A percentile compares a stretch with the other conserved stretches of the same genome.
These are phyloP conservation scores for Amphichorda felina DNA, from an alignment of 2,329 filamentous ascomycete genomes.

Conservation along the genomic window DNA sequence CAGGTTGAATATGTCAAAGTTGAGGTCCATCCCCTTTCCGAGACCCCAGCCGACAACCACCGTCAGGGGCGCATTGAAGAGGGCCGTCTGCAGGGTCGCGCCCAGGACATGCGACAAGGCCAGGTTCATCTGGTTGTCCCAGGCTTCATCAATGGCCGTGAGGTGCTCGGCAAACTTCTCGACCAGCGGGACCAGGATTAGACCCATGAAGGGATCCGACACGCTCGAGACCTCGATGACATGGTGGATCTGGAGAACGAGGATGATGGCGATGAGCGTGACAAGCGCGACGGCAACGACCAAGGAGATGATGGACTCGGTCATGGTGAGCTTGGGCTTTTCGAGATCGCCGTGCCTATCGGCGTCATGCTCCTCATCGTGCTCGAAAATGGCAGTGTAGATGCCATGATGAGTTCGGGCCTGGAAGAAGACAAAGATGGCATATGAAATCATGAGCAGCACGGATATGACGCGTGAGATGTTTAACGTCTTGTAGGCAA, in stretches of 20 bases:
- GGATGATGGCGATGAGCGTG: slow-evolving; percentile 58
- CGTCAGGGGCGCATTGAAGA: slow-evolving; percentile 76
- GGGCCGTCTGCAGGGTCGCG: slow-evolving; percentile 77
- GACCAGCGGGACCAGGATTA: slow-evolving; percentile 71
- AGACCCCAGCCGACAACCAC: slow-evolving; percentile 78
- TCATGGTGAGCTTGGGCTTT: slow-evolving; percentile 62
- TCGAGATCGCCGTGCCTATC: slow-evolving; percentile 48
- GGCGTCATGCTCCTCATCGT: slow-evolving; percentile 55
- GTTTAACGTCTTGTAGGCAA: slow-evolving; percentile 41
- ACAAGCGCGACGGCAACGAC: slow-evolving; percentile 54
- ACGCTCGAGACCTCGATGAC: slow-evolving; percentile 34
- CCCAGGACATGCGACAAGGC: slow-evolving; percentile 78
- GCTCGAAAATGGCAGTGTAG: slow-evolving; percentile 61
- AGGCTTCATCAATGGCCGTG: slow-evolving; percentile 75
- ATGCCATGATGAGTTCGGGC: slow-evolving; percentile 66
- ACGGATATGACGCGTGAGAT: slow-evolving; percentile 63
- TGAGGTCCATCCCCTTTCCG: slow-evolving; percentile 58
- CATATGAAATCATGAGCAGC: slow-evolving; percentile 58
- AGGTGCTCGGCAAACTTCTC: slow-evolving; percentile 83
- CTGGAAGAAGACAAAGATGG: slow-evolving; percentile 60
- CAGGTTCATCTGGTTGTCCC: slow-evolving; percentile 74
- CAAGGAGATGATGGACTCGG: slow-evolving; percentile 58
- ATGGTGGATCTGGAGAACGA: slow-evolving; percentile 60
- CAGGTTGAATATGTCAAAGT: slow-evolving; percentile 82
- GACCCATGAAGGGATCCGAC: slow-evolving; percentile 45